A percentile compares a stretch with the other conserved stretches of the same genome.
Conservation (phyloP, 164 flowering plant species). For the Nelumbo lutea region DNA sequence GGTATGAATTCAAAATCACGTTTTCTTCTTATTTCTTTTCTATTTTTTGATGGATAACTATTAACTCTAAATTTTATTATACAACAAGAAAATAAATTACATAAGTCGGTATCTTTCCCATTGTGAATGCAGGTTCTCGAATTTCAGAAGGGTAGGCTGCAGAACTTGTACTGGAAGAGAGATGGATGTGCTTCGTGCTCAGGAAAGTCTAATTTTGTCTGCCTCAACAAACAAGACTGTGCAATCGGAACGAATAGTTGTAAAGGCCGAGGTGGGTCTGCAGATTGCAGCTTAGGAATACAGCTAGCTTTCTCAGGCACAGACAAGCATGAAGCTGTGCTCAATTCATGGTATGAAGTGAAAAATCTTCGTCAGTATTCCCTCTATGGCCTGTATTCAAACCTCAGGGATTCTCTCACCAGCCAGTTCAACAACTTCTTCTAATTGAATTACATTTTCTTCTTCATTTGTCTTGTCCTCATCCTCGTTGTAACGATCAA, state of each 20-base stretch:
- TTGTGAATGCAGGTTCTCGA: conserved; percentile 59
- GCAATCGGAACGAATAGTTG: conserved; percentile 61
- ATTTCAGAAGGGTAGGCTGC: conserved; percentile 82
- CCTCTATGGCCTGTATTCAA: conserved; percentile 69
- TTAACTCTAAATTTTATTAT: too few relatives aligned
- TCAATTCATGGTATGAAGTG: conserved; percentile 96
- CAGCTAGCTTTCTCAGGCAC: conserved; percentile 95
- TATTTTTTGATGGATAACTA: too few relatives aligned
- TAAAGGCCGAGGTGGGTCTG: conserved; percentile 51
- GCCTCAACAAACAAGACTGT: conserved; percentile 88
- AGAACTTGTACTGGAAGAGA: conserved; percentile 88
- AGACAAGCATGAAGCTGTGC: conserved; percentile 66
- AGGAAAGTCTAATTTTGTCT: conserved; percentile 49
- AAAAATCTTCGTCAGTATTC: conserved; percentile 84
- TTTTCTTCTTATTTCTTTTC: neutral
- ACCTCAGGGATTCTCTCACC: conserved; percentile 68
- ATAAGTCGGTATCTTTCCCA: too few relatives aligned
- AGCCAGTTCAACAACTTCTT: conserved; percentile 65
- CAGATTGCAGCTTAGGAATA: conserved; percentile 90
- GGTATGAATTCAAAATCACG: neutral
- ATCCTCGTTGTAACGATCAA: neutral
- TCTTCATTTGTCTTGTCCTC: neutral
- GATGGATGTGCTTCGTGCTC: conserved; percentile 83
- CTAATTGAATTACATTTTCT: conserved; percentile 18
- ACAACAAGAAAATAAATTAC: too few relatives aligned